These are phyloP conservation scores for Boletus huronensis DNA, from an alignment of 768 basidiomycete species.

Conservation along the genomic window DNA sequence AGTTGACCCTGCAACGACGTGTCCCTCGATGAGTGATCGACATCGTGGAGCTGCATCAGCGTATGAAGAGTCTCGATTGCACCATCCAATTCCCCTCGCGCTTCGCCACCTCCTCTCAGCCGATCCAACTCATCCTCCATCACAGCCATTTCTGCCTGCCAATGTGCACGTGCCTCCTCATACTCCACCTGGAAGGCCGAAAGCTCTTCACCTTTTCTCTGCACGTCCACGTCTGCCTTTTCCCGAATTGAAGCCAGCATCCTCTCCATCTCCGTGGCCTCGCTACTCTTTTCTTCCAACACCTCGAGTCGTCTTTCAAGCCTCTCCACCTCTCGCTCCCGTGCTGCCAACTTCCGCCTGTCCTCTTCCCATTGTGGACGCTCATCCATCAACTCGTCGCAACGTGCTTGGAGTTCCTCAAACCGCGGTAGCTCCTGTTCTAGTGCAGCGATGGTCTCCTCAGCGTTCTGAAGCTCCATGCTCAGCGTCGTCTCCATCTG, in stretches of 20 bases:
- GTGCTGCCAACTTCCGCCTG: slow-evolving; percentile 35
- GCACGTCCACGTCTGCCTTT: slow-evolving; percentile 36
- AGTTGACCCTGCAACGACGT: slow-evolving; percentile 47
- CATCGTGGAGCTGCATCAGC: slow-evolving; percentile 54
- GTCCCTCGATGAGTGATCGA: slow-evolving; percentile 50
- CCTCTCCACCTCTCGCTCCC: slow-evolving; percentile 35
- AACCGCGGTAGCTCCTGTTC: slow-evolving; percentile 53
- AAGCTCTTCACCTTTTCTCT: slow-evolving; percentile 40
- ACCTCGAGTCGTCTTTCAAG: slow-evolving; percentile 43
- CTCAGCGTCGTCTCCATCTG: slow-evolving; percentile 61
- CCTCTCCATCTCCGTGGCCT: slow-evolving; percentile 40
- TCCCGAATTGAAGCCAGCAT: slow-evolving; percentile 35
- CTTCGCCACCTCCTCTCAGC: slow-evolving; percentile 37
- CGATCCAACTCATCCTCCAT: slow-evolving; percentile 52
- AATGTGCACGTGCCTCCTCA: slow-evolving; percentile 45
- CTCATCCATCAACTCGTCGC: slow-evolving; percentile 48
- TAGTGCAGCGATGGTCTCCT: slow-evolving; percentile 59
- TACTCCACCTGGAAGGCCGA: slow-evolving; percentile 37
- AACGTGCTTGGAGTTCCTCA: slow-evolving; percentile 45
- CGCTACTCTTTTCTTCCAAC: slow-evolving; percentile 41
- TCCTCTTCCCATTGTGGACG: slow-evolving; percentile 51
- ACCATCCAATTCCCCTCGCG: slow-evolving; percentile 49
- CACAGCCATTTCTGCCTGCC: slow-evolving; percentile 48
- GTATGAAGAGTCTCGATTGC: slow-evolving; percentile 45
- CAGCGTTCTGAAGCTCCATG: slow-evolving; percentile 62